Base-by-base conservation (phyloP, 805 yeast species). In the Starmerella apicola region DNA sequence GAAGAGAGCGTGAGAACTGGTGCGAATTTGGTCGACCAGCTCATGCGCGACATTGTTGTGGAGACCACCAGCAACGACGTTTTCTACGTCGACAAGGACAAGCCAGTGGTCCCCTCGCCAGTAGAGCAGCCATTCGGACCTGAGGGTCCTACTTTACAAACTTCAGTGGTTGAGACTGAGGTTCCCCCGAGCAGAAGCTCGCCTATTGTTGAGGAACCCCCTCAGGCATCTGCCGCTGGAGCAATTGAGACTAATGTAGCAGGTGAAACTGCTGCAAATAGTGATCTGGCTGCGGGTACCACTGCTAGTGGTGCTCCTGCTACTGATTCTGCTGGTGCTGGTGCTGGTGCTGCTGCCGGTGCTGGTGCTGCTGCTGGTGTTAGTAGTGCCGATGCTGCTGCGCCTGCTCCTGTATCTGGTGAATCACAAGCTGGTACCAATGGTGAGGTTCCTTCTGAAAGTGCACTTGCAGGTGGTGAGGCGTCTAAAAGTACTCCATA, bases 1-100 rank as follows among this genome's bases (percentile, higher is more conserved):
- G 97, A 91, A 51, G 74, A 80, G 32, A 78, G 93, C 27, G 96
- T 91, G 23, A 81, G 86, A 53, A 88, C 85, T 52, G 98, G 95
- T 8, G 96, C 97, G 4, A 95, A 86, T 59, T 70, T 91, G 32
- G 70, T 91, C 46, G 96, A 91, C 59, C 60, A 96, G 25, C 67
- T 91, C 44, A 75, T 91, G 51, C 86, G 91, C 57, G 98, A 91
- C 57, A 86, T 91, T 33, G 95, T 88, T 0, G 81, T 94, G 35
- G 97, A 93, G 47, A 83, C 86, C 54, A 94, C 96, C 0, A 77
- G 95, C 1, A 79, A 79, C 15, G 88, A 84, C 59, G 77, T 84
- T 2, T 79, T 88, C 16, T 70, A 81, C 1, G 71, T 84, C 29
- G 64, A 64, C 7, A 51, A 67, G 0, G 65, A 65, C 18, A 62